phyloP scores from a whole-genome alignment of 2,329 filamentous ascomycete genomes.

The Fusarium decemcellulare region DNA sequence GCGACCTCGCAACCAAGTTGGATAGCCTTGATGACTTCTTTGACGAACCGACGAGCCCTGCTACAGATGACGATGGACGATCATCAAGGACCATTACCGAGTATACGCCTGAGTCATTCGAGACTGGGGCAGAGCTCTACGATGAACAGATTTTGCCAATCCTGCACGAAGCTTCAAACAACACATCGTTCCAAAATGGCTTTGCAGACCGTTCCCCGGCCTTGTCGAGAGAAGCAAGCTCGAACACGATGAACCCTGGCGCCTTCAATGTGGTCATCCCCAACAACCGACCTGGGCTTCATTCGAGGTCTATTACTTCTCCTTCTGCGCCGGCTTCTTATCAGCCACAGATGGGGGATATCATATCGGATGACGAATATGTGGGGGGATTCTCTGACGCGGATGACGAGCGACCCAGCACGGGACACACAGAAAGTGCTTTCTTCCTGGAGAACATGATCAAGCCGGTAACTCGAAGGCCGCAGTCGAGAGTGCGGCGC shows the following conservation, averaged over 20 bases:
- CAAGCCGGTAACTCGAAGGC: slow-evolving; percentile 69
- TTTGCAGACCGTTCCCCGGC: slow-evolving; percentile 81
- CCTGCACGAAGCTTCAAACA: slow-evolving; percentile 86
- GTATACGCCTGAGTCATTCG: slow-evolving; percentile 75
- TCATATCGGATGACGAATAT: slow-evolving; percentile 83
- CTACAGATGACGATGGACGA: slow-evolving; percentile 69
- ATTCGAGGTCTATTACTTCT: slow-evolving; percentile 88
- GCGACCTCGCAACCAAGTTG: slow-evolving; percentile 85
- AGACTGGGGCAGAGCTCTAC: slow-evolving; percentile 86
- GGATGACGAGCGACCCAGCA: slow-evolving; percentile 69
- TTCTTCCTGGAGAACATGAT: slow-evolving; percentile 75
- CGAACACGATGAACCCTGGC: slow-evolving; percentile 74
- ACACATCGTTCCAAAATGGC: slow-evolving; percentile 88
- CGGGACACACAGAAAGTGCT: slow-evolving; percentile 59
- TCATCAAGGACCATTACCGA: slow-evolving; percentile 76
- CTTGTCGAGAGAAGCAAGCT: slow-evolving; percentile 71
- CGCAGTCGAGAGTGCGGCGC: slow-evolving; percentile 59
- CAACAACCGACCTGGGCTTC: slow-evolving; percentile 74
- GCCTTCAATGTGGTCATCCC: slow-evolving; percentile 64
- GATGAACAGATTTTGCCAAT: slow-evolving; percentile 95
- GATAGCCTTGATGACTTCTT: slow-evolving; percentile 89
- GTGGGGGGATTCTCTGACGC: slow-evolving; percentile 84
- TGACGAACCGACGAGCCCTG: slow-evolving; percentile 75
- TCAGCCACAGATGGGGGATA: slow-evolving; percentile 69
- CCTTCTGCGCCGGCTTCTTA: slow-evolving; percentile 74